Base-by-base conservation (phyloP, 225 moss, liverwort and hornwort species). In the Pseudoscleropodium purum region DNA sequence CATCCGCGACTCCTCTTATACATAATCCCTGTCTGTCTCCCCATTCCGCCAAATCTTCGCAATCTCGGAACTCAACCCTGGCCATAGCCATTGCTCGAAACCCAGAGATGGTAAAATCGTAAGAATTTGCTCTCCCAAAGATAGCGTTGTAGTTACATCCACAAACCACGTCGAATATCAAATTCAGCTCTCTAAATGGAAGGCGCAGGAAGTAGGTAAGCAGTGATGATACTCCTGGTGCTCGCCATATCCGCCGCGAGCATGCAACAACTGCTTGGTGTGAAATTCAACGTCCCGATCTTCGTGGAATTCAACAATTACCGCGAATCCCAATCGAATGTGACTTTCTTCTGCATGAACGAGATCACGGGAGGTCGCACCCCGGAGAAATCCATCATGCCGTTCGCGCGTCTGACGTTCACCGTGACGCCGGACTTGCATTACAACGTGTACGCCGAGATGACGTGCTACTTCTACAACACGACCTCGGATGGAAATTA, bases 291-390 rank as follows among this genome's bases (percentile, higher is more conserved):
- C 41, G 89, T 93, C 19, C 94, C 91, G 7, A 84, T 93, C 67
- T 89, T 92, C 89, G 24, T 94, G 65, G 89, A 92, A 83, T 90
- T 94, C 89, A 94, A 93, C 75, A 94, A 93, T n/a, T 84, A 94
- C 91, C 91, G 94, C 45, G 81, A 66, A 59, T 93, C 93, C 27
- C 92, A 90, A 45, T 56, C 89, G 73, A 88, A 93, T 18, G 77
- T 91, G 67, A 94, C 90, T 33, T 86, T 94, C 70, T 63, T 91
- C 33, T 94, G 94, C 87, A 83, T 93, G 64, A 94, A 94, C 80
- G 90, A 94, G 90, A 90, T 94, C 91, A 90, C 92, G 7, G 94
- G 94, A 5, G 94, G 89, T 13, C 90, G 87, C 76, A 94, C 93
- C 17, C 87, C 86, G 25, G 89, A 94, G 72, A 87, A 45, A 26